These are phyloP conservation scores for Apiotrichum brassicae DNA, from an alignment of 1,284 basidiomycete genomes.

Conservation along the genomic window DNA sequence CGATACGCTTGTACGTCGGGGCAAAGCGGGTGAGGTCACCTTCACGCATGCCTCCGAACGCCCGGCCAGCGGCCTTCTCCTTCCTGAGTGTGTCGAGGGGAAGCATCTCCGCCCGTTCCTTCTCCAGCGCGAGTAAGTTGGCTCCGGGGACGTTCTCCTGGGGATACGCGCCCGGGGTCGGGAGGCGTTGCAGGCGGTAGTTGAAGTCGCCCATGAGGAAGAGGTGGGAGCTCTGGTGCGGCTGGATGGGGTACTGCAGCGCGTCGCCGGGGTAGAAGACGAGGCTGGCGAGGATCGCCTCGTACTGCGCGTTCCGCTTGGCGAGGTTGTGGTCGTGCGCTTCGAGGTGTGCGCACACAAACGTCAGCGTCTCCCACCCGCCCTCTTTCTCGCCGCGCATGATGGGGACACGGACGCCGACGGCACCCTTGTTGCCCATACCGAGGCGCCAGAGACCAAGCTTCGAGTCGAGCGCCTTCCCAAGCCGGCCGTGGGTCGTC, in stretches of 20 bases:
- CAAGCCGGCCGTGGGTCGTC: constrained; percentile 31
- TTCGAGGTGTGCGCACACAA: constrained; percentile 84
- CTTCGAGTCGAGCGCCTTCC: constrained; percentile 24
- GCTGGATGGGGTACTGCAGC: constrained; percentile 52
- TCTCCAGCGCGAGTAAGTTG: constrained; percentile 50
- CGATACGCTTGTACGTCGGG: constrained; percentile 78
- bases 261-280: constrained; percentile 62
- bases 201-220: constrained; percentile 87
- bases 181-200: constrained; percentile 65
- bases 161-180: constrained; percentile 41
- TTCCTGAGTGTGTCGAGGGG: constrained; percentile 69
- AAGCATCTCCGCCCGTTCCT: constrained; percentile 58
- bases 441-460: constrained; percentile 47
- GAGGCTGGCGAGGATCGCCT: constrained; percentile 68
- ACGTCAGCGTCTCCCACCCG: constrained; percentile 74
- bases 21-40: constrained; percentile 76
- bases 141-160: constrained; percentile 27
- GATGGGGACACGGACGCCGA: constrained; percentile 77
- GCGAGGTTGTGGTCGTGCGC: constrained; percentile 70
- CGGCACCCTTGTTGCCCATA: constrained; percentile 95
- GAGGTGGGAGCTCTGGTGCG: constrained; percentile 73
- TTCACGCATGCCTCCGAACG: constrained; percentile 68
- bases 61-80: constrained; percentile 58
- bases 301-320: constrained; percentile 71
- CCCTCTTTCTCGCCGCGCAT: constrained; percentile 51